Evolutionary conservation across 2,329 filamentous ascomycete species (phyloP), one percentile per base, ranked within the genome.

Genomic region (Samsoniella hepiali): DNA sequence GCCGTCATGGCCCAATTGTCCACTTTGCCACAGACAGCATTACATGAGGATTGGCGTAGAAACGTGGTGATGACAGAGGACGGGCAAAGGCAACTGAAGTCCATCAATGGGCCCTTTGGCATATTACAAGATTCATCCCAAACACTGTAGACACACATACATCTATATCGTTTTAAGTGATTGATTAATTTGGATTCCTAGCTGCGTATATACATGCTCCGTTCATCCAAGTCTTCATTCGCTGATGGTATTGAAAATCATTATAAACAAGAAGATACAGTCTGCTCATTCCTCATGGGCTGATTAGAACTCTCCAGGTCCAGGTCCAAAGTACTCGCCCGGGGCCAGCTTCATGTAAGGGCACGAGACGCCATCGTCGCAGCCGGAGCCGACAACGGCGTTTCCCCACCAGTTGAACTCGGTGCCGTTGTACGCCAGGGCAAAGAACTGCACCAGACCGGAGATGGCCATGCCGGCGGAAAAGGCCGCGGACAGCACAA

Each of bases 391-490:
- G 5, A 67, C 65, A 22, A 69, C 47, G 10, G 51, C 60, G 45
- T 79, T 81, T 0, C 77, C 77, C 77, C 77, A 79, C 77, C 77
- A 79, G 32, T 65, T 68, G 49, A 79, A 65, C 5, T 67, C 68
- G 5, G 73, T 72, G 4, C 75, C 76, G 0, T 76, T 75, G 51
- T 80, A 76, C 17, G 74, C 74, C 51, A 79, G 75, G 51, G 72
- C 76, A 58, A 80, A 79, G 68, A 79, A 79, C 34, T 79, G 79
- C 32, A 79, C 70, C 17, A 80, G 73, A 0, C 75, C 76, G 0
- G 76, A 73, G 1, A 80, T 72, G 5, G 77, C 78, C 29, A 78
- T 73, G 5, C 76, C 77, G 1, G 73, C 75, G 63, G 78, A 76
- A 7, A 79, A 69, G 0, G 76, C 77, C n/a, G 77, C 77, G 10